phyloP scores from a whole-genome alignment of 495 filamentous ascomycete species.

The Talaromyces proteolyticus region DNA sequence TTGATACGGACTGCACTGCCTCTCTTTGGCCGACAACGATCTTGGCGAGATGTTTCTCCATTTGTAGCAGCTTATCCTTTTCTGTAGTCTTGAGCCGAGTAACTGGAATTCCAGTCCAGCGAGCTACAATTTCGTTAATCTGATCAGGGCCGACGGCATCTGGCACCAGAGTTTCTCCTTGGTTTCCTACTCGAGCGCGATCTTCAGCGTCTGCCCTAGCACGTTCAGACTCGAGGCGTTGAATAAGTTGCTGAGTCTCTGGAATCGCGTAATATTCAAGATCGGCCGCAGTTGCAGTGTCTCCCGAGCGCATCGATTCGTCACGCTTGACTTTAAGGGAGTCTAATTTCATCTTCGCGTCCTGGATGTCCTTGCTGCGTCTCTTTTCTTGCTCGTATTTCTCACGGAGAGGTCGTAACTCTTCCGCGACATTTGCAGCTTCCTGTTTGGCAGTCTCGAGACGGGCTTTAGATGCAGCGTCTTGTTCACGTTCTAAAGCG shows the following conservation, averaged over 20 bases:
- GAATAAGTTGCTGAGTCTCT: slow-evolving; percentile 76
- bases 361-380: slow-evolving; percentile 84
- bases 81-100: slow-evolving; percentile 90
- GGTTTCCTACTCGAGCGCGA: slow-evolving; percentile 47
- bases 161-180: slow-evolving; percentile 66
- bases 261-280: slow-evolving; percentile 96
- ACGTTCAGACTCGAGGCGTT: slow-evolving; percentile 75
- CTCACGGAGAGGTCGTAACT: slow-evolving; percentile 83
- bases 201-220: slow-evolving; percentile 68
- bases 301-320: slow-evolving; percentile 80
- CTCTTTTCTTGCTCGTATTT: slow-evolving; percentile 92
- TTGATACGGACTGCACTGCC: slow-evolving; percentile 88
- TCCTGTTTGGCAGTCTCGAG: slow-evolving; percentile 79
- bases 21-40: slow-evolving; percentile 91
- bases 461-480: slow-evolving; percentile 81
- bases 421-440: slow-evolving; percentile 85
- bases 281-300: slow-evolving; percentile 78
- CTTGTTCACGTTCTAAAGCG: slow-evolving; percentile 87
- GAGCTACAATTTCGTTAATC: slow-evolving; percentile 96
- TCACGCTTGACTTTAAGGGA: slow-evolving; percentile 81
- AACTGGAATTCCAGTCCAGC: slow-evolving; percentile 96
- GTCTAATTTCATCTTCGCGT: slow-evolving; percentile 93
- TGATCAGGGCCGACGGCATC: slow-evolving; percentile 95
- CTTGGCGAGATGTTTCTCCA: slow-evolving; percentile 81
- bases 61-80: slow-evolving; percentile 92